Conservation (phyloP, 2,329 filamentous ascomycete genomes). For the Daldinia eschscholtzii region DNA sequence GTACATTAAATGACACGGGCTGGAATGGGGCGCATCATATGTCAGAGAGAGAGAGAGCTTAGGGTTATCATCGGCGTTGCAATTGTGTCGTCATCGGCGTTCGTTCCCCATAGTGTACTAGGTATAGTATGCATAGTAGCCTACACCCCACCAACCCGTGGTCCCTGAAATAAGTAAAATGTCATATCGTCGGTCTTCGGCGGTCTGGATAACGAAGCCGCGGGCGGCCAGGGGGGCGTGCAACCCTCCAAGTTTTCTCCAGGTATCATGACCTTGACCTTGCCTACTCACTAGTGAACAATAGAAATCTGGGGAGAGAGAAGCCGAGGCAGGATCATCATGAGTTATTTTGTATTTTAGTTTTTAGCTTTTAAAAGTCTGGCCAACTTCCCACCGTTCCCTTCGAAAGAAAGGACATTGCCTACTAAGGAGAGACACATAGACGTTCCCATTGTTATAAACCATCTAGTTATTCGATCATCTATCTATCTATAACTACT, state of each 20-base stretch:
- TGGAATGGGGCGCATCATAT: background rate
- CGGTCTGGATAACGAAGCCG: constrained; percentile 18
- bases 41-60: constrained; percentile 3
- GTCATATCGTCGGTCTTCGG: constrained; percentile 28
- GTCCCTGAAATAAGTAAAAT: constrained; percentile 14
- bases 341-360: constrained; percentile 40
- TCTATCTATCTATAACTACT: background rate
- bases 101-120: background rate
- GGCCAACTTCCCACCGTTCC: constrained; percentile 15
- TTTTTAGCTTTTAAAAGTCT: constrained; percentile 26
- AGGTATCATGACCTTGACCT: constrained; percentile 32
- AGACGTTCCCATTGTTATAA: constrained; percentile 19
- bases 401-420: background rate
- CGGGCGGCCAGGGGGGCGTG: constrained; percentile 2
- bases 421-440: constrained; percentile 16
- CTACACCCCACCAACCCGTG: constrained; percentile 4
- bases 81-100: constrained; percentile 41
- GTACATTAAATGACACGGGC: background rate
- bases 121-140: no score
- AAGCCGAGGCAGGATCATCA: constrained; percentile 31
- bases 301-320: constrained; percentile 34
- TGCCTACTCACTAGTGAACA: background rate
- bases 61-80: constrained; percentile 40
- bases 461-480: background rate
- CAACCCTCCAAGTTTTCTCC: constrained; percentile 30